These are phyloP conservation scores for Psilocybe mexicana DNA, from an alignment of 1,284 basidiomycete species.

Conservation along the genomic window DNA sequence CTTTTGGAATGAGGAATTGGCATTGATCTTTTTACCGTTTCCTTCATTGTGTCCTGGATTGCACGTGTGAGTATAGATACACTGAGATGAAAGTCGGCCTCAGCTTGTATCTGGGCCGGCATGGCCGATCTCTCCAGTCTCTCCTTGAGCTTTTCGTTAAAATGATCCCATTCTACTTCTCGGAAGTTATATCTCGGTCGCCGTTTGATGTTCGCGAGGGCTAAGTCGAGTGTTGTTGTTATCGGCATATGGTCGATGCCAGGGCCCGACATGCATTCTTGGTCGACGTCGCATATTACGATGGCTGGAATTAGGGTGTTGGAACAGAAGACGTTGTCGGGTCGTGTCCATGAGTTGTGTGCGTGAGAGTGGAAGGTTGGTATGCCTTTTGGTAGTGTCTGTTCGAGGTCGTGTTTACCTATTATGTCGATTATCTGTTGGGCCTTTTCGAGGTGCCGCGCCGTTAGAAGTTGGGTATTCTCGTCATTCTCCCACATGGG, in stretches of 20 bases:
- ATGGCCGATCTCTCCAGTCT: slow-evolving; percentile 26
- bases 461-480: slow-evolving; percentile 39
- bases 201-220: not conserved
- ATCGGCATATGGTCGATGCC: slow-evolving; percentile 34
- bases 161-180: slow-evolving; percentile 25
- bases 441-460: slow-evolving; percentile 12
- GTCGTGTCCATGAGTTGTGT: slow-evolving; percentile 26
- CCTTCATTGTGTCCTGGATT: slow-evolving; percentile 21
- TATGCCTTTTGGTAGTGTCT: slow-evolving; percentile 28
- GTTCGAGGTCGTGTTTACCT: slow-evolving; percentile 24
- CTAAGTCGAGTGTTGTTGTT: slow-evolving; percentile 20
- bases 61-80: slow-evolving; percentile 15
- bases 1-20: slow-evolving; percentile 24
- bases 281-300: slow-evolving; percentile 24
- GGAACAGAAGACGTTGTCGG: slow-evolving; percentile 35
- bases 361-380: slow-evolving; percentile 29
- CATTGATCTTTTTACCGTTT: not conserved
- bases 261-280: slow-evolving; percentile 27
- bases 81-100: slow-evolving; percentile 12
- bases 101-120: not conserved
- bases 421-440: slow-evolving; percentile 25
- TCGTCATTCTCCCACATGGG: slow-evolving; percentile 39
- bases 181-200: slow-evolving; percentile 20
- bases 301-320: slow-evolving; percentile 12
- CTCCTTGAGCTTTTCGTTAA: slow-evolving; percentile 13